Base-by-base conservation (phyloP, 2,329 filamentous ascomycete species). In the Fusarium sp. region DNA sequence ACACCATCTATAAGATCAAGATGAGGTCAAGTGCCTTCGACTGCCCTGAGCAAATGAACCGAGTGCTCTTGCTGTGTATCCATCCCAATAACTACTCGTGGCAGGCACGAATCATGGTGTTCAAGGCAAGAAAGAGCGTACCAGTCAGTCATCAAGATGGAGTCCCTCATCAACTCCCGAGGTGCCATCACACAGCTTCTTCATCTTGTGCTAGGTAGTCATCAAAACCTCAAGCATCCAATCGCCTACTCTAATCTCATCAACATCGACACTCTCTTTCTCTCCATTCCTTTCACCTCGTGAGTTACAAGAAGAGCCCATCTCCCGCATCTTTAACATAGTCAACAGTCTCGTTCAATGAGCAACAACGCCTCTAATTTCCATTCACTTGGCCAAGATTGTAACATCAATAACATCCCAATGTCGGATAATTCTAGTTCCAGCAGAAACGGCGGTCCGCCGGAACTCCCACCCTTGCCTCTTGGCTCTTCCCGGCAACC, bases 351-450 rank as follows among this genome's bases (percentile, higher is more conserved):
- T 59, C 44, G 9, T 40, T 51, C 35, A 14, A 64, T 53, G 35
- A 31, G 24, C 40, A 53, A 17, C 14, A 53, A 53, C 6, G 3
- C 24, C 27, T 35, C n/a, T 31, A 33, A 38, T 35, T 42, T 22
- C 33, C 35, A 35, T 64, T 53, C 35, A 51, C 27, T 35, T 33
- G 31, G 42, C 5, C 35, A 59, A 64, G 16, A 31, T 14, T 57
- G 59, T n/a, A 53, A 10, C 20, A 46, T 51, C 20, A 35, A 51
- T 35, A 51, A 31, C 22, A 24, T 22, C 6, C 16, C 22, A 24
- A 67, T 67, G 65, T 42, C 64, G 20, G 60, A 58, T 11, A 8
- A 22, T 24, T 53, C 64, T 6, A 51, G 51, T 22, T 42, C 51
- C 22, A 67, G 29, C 11, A 22, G 12, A 31, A 35, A 46, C 16